Base-by-base conservation (phyloP, 2,329 filamentous ascomycete species). In the Ophiostoma ulmi region DNA sequence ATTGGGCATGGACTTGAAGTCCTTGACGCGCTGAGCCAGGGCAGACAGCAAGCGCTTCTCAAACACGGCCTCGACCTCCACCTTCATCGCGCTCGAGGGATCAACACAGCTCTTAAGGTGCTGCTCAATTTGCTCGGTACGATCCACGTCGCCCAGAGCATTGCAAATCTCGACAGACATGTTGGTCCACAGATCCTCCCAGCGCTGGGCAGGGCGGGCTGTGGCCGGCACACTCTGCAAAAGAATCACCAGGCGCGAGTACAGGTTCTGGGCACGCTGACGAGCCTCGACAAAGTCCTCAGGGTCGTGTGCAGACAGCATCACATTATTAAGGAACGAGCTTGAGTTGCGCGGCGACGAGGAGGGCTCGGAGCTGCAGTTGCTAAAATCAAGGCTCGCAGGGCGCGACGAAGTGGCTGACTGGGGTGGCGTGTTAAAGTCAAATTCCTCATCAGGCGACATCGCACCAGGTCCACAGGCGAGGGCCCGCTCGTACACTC, bases 141-240 rank as follows among this genome's bases (percentile, higher is more conserved):
- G 71, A 11, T 64, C 67, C 13, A 66, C 52, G 26, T 13, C 48
- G 1, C 70, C 64, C 22, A 75, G 68, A 74, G 80, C 84, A n/a
- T 86, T 84, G 78, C 87, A 85, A 35, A 88, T 86, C 77, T 88
- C 84, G 13, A 88, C 79, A 1, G 86, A 85, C 75, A 88, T 80
- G 1, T 84, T 81, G 3, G 85, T 82, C 2, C 83, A 83, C 72
- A 88, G 82, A 4, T 80, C 79, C 73, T 83, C 80, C 86, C 86
- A 88, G 69, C 84, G 82, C 63, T 73, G 79, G 10, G 79, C 76
- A 31, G 83, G 80, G 26, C 79, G 80, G 1, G 79, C 77, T 14
- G 79, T 78, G 0, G 81, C 77, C 0, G 82, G 79, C 0, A 84
- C 82, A 5, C 84, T 85, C 72, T 87, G 84, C 14, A 88, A 80